Conservation (phyloP, 176 grass and related monocot species). For the Carex scoparia region DNA sequence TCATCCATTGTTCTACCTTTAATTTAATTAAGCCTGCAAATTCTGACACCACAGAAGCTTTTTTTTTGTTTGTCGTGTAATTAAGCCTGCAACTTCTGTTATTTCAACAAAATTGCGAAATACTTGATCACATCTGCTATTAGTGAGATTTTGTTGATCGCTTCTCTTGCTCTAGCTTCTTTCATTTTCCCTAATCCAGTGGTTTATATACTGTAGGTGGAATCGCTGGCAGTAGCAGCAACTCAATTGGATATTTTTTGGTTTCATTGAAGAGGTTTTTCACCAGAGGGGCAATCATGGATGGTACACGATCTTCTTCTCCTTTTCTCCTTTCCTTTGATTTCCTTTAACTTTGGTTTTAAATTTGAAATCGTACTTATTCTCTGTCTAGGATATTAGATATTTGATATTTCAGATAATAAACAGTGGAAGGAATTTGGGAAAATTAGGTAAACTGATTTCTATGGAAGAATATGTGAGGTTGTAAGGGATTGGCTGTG, state of each 20-base stretch:
- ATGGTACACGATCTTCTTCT: constrained; percentile 1
- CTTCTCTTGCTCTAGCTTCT: neutral
- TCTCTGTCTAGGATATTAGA: neutral
- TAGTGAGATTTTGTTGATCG: neutral
- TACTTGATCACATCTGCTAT: neutral
- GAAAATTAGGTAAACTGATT: neutral
- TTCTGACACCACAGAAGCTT: neutral
- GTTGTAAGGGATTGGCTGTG: neutral
- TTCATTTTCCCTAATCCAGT: neutral
- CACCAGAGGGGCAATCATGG: constrained; percentile 2
- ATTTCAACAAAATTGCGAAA: neutral
- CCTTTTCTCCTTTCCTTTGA: neutral
- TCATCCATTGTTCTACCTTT: neutral
- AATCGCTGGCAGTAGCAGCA: neutral
- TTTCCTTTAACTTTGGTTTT: neutral
- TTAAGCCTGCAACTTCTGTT: neutral
- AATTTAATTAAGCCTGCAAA: too few species aligned
- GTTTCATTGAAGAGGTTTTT: neutral
- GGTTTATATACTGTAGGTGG: neutral
- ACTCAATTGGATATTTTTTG: neutral
- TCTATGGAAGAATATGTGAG: neutral
- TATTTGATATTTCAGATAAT: neutral
- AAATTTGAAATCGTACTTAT: neutral
- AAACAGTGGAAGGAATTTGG: neutral
- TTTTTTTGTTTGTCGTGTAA: neutral